Base-by-base conservation (phyloP, 441 rosid genomes). In the Adansonia rubrostipa region DNA sequence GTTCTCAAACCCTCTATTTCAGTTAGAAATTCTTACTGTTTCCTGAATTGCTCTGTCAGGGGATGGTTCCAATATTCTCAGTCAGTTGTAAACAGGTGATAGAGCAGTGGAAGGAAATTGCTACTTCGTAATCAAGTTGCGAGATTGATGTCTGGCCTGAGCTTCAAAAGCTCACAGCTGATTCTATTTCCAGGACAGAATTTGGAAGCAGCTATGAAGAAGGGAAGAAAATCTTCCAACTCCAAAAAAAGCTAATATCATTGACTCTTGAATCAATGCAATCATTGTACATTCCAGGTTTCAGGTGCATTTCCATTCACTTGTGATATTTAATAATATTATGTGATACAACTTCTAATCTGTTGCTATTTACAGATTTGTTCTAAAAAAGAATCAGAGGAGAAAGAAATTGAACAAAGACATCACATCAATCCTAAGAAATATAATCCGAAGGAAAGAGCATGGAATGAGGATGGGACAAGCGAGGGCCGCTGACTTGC, bases 81-180 rank as follows among this genome's bases (percentile, higher is more conserved):
- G 54, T 64, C 50, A 79, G 89, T 51, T 82, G 88, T 15, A 62
- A 65, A 69, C 61, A 75, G 71, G 85, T 87, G 89, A 84, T 85
- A 57, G 77, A 80, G 14, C 73, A 80, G 19, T 89, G 93, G 93
- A 84, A 88, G 82, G 73, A 77, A 53, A 79, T 78, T 86, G 24
- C 79, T 42, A 4, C 70, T 58, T 61, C 45, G 44, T 71, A 84
- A 73, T 84, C 74, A 66, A 70, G 75, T 44, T 74, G 65, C 33
- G 89, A 89, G 77, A 36, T 89, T 19, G 90, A 89, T 76, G 79
- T 88, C 22, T 84, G 88, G 89, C 93, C 88, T 8, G 84, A 89
- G 50, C 48, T 89, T 64, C 90, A 82, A 51, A 81, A 79, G n/a
- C 86, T 88, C 15, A 73, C 89, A 1, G 78, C 63, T 22, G 91